phyloP scores from a whole-genome alignment of 2,329 filamentous ascomycete species.

The Biscogniauxia marginata region DNA sequence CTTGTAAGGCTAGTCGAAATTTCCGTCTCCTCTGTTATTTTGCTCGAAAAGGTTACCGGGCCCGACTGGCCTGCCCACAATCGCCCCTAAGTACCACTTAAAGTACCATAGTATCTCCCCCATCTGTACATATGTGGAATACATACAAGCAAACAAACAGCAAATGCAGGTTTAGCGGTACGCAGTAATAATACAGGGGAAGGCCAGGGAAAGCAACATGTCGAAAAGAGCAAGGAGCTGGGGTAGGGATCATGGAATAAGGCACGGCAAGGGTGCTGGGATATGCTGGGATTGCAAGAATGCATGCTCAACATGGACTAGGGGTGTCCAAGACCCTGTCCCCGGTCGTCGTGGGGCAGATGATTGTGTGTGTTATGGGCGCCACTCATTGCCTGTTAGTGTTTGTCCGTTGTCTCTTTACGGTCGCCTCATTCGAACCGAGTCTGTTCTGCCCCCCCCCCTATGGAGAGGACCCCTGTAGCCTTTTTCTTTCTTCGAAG shows the following conservation, averaged over 20 bases:
- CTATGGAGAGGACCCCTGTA: not conserved
- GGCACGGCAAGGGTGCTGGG: not conserved
- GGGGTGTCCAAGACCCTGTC: not conserved
- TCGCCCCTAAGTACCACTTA: constrained; percentile 12
- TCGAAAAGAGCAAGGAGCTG: not conserved
- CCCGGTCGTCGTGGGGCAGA: not conserved
- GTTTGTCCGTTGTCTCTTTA: not conserved
- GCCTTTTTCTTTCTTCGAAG: not conserved
- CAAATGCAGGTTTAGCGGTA: constrained; percentile 1
- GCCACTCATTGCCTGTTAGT: not conserved
- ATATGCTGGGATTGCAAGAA: not conserved
- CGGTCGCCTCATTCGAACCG: not conserved
- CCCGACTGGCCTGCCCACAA: constrained; percentile 9
- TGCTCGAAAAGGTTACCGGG: constrained; percentile 8
- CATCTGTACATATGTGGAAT: not conserved
- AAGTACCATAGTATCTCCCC: constrained; percentile 4
- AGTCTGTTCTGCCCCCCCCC: not conserved
- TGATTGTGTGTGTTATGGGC: not conserved
- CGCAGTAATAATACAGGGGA: not conserved
- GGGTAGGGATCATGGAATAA: constrained; percentile 2
- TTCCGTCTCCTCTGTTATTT: constrained; percentile 4
- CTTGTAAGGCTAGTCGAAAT: constrained; percentile 1
- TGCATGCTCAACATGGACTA: not conserved
- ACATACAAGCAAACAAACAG: not conserved
- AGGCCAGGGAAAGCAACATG: not conserved